phyloP scores from a whole-genome alignment of 2,329 filamentous ascomycete species.

The Rhynchosporium graminicola region DNA sequence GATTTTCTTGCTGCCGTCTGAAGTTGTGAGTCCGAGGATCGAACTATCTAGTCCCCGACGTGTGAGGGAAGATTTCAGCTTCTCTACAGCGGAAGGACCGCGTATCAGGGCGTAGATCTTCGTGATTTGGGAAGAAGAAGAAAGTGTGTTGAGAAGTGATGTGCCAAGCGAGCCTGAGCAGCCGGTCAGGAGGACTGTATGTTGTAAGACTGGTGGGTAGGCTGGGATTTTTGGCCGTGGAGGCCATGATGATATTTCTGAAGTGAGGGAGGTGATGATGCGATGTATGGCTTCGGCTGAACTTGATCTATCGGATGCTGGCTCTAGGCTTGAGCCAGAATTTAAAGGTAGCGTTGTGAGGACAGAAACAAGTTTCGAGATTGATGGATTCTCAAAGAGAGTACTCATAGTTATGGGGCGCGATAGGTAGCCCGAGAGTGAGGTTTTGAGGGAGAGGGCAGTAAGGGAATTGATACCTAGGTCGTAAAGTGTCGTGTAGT shows the following conservation, averaged over 20 bases:
- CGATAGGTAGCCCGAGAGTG: constrained; percentile 31
- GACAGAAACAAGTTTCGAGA: constrained; percentile 30
- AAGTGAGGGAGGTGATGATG: constrained; percentile 33
- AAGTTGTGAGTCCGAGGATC: constrained; percentile 23
- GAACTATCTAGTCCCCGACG: constrained; percentile 27
- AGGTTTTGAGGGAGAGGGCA: constrained; percentile 34
- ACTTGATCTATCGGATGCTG: constrained; percentile 9
- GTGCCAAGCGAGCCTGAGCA: constrained; percentile 36
- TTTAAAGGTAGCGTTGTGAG: constrained; percentile 19
- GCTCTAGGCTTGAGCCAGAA: not conserved
- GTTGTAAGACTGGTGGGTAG: constrained; percentile 23
- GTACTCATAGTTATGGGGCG: constrained; percentile 35
- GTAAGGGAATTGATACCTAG: constrained; percentile 36
- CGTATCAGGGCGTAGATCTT: constrained; percentile 37
- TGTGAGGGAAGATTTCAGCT: constrained; percentile 26
- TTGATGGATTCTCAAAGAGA: constrained; percentile 38
- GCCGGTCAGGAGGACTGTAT: constrained; percentile 35
- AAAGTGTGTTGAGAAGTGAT: constrained; percentile 29
- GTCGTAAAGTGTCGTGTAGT: constrained; percentile 35
- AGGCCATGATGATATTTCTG: constrained; percentile 33
- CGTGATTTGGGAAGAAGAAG: constrained; percentile 22
- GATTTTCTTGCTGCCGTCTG: constrained; percentile 28
- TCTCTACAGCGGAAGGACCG: constrained; percentile 26
- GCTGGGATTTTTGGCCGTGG: constrained; percentile 4
- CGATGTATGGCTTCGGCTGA: constrained; percentile 28